These are phyloP conservation scores for Clarireedia sp. DNA, from an alignment of 2,329 filamentous ascomycete genomes.

Conservation along the genomic window DNA sequence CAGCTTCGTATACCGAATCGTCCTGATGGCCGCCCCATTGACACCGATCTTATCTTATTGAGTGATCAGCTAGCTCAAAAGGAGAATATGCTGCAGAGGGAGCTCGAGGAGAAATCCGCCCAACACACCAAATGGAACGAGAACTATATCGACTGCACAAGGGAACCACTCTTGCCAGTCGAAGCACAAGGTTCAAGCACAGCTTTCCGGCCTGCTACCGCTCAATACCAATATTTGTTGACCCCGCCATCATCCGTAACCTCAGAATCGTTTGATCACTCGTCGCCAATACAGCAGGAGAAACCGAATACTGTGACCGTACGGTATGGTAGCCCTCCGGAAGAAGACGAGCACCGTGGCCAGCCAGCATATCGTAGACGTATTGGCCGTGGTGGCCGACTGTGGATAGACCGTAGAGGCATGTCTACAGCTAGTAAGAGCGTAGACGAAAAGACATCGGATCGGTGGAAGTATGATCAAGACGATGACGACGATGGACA, in stretches of 20 bases:
- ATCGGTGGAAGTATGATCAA: slow-evolving; percentile 82
- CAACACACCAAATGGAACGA: slow-evolving; percentile 91
- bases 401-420: slow-evolving; percentile 82
- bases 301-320: slow-evolving; percentile 21
- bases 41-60: slow-evolving; percentile 71
- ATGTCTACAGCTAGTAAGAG: slow-evolving; percentile 45
- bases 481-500: slow-evolving; percentile 77
- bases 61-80: slow-evolving; percentile 73
- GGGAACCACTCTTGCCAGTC: slow-evolving; percentile 74
- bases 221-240: slow-evolving; percentile 59
- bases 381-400: slow-evolving; percentile 72
- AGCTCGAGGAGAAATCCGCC: slow-evolving; percentile 78
- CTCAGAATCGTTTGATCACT: slow-evolving; percentile 30
- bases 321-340: slow-evolving; percentile 23
- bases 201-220: slow-evolving; percentile 64
- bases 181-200: slow-evolving; percentile 53
- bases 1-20: slow-evolving; percentile 64
- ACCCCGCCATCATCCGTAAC: slow-evolving; percentile 47
- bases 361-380: slow-evolving; percentile 70
- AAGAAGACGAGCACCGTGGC: slow-evolving; percentile 24
- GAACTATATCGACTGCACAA: slow-evolving; percentile 80
- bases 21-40: slow-evolving; percentile 61
- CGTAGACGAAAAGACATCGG: slow-evolving; percentile 41
- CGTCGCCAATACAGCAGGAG: slow-evolving; percentile 23
- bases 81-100: slow-evolving; percentile 69